Evolutionary conservation across 202 grass and related monocot genomes (phyloP), one percentile per base, ranked within the genome.

Genomic region (Bolboschoenoplectus hybrid): DNA sequence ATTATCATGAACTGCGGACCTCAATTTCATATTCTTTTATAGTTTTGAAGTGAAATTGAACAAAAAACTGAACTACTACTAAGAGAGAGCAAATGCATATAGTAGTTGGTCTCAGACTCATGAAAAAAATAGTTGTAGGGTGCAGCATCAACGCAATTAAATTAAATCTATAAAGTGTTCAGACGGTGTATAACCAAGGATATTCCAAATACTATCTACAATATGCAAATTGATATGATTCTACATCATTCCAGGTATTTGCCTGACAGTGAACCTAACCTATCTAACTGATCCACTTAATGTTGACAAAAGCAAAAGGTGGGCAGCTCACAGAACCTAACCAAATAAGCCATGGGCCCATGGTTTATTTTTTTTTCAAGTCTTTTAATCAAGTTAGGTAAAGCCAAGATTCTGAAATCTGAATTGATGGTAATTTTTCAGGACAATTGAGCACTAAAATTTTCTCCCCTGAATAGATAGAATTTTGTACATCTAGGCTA

Each of bases 211-310:
- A 32, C 47, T 32, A 51, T 51, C 50, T 61, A 14, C 2, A 40
- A 79, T 79, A 78, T 57, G 51, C 6, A 78, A 78, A 75, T 75
- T 34, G 12, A 57, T 79, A 79, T 57, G 74, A 78, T 40, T 32
- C 34, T 1, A 16, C 12, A 9, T 4, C 5, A 0, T 40, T 78
- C 50, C 20, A 9, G 20, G 74, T 39, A 12, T 57, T 19, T 39
- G 2, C 52, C 52, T 57, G 6, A 79, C 35, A 58, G 35, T 19
- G 69, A 73, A 50, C 69, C 69, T 73, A 73, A 73, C 69, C 16
- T 47, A 50, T 73, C n/a, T 46, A 26, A 50, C 3, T 73, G 69
- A 17, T 39, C 52, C 52, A 41, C 51, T 41, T 58, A 46, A 46
- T 79, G 34, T 58, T 79, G 74, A 78, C 36, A 79, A 61, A 60